Conservation (phyloP, 148 eudicot genomes). For the Vaccinium macrocarpon region DNA sequence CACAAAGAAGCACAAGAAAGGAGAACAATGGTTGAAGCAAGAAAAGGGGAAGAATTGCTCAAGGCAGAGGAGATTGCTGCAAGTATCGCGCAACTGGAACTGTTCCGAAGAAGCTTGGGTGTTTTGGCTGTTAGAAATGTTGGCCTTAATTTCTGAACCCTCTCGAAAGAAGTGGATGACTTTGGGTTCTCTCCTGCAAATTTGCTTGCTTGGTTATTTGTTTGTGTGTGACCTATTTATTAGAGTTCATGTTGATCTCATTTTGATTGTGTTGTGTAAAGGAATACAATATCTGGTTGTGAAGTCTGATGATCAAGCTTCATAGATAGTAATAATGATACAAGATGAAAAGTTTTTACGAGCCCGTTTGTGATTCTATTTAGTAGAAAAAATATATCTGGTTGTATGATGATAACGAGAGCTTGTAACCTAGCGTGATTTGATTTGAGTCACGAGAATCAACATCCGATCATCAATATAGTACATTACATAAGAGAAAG, state of each 20-base stretch:
- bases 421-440: not conserved
- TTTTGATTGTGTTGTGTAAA: not conserved
- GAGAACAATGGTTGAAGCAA: slow-evolving; percentile 62
- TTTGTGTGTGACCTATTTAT: not conserved
- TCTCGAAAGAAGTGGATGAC: not conserved
- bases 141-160: not conserved
- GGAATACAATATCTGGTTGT: not conserved
- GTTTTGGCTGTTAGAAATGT: slow-evolving; percentile 26
- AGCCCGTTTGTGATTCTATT: not conserved
- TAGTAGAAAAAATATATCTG: not conserved
- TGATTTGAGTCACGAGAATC: not conserved
- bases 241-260: not conserved
- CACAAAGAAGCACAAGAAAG: slow-evolving; percentile 68
- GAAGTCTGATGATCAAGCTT: not conserved
- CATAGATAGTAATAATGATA: not conserved
- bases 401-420: not conserved
- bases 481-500: no score
- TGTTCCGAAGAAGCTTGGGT: slow-evolving; percentile 42
- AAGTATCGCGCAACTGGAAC: slow-evolving; percentile 37
- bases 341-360: not conserved
- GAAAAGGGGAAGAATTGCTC: slow-evolving; percentile 48
- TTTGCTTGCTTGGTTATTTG: not conserved
- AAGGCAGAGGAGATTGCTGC: slow-evolving; percentile 54
- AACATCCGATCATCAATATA: not conserved
- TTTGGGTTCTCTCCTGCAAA: not conserved